A percentile compares a stretch with the other conserved stretches of the same genome.
Evolutionary conservation across 352 stramenopile species (phyloP).

Genomic region (Elongisporangium undulatum): DNA sequence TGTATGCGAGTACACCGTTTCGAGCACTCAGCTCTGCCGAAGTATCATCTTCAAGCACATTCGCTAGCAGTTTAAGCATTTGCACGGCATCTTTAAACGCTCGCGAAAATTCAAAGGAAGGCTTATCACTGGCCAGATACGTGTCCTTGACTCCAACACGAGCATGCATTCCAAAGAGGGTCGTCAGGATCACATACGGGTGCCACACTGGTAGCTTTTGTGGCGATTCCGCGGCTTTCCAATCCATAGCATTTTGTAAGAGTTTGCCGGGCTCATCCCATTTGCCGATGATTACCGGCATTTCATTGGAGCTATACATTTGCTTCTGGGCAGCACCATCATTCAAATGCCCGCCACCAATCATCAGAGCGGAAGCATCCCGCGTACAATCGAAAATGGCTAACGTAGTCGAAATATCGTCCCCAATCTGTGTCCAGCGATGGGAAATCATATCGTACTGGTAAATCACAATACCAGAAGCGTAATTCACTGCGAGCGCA

Average conservation of each 20-base stretch:
- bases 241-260: conserved; percentile 70
- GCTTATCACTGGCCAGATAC: conserved; percentile 53
- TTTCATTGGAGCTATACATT: conserved; percentile 51
- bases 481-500: conserved; percentile 66
- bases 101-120: conserved; percentile 59
- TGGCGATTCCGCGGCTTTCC: conserved; percentile 59
- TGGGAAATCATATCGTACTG: conserved; percentile 67
- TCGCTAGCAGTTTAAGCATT: conserved; percentile 76
- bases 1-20: conserved; percentile 58
- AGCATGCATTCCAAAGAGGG: conserved; percentile 81
- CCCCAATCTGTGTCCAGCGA: conserved; percentile 53
- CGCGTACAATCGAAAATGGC: conserved; percentile 78
- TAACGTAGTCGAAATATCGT: conserved; percentile 47
- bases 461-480: conserved; percentile 66
- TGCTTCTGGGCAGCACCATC: conserved; percentile 8
- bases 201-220: conserved; percentile 85
- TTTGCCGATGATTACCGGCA: conserved; percentile 71
- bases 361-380: conserved; percentile 74
- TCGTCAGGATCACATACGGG: conserved; percentile 79
- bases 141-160: conserved; percentile 78
- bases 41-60: conserved; percentile 61
- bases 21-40: conserved; percentile 54
- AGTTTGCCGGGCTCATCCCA: conserved; percentile 76
- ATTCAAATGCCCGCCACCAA: conserved; percentile 47
- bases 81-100: conserved; percentile 78